phyloP scores from a whole-genome alignment of 768 basidiomycete genomes.

The Xanthoconium purpureum region DNA sequence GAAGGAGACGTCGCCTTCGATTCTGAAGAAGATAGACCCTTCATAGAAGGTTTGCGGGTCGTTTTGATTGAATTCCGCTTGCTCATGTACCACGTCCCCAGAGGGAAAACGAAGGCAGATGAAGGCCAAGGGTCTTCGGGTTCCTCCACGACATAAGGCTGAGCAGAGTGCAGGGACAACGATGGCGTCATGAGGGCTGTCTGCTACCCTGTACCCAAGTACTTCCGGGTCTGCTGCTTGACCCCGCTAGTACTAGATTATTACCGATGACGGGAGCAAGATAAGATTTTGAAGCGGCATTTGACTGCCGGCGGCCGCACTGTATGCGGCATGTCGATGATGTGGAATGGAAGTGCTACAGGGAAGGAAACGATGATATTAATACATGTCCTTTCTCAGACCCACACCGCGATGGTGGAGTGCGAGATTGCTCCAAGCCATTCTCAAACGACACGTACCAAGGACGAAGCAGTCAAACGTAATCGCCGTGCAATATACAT shows the following conservation, averaged over 20 bases:
- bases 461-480: background rate
- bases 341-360: background rate
- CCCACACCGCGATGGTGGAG: background rate
- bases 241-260: background rate
- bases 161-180: constrained; percentile 19
- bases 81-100: constrained; percentile 27
- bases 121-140: constrained; percentile 72
- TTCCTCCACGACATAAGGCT: constrained; percentile 49
- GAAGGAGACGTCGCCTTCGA: constrained; percentile 55
- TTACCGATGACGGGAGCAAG: constrained; percentile 4
- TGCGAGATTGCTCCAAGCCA: background rate
- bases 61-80: background rate
- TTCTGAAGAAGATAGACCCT: constrained; percentile 69
- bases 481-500: background rate
- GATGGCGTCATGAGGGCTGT: background rate
- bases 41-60: constrained; percentile 69
- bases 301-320: background rate
- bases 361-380: background rate
- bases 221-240: background rate
- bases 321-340: background rate
- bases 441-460: background rate
- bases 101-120: constrained; percentile 72
- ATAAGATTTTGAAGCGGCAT: constrained; percentile 1
- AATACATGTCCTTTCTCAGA: background rate
- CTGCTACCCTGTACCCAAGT: constrained; percentile 1